Evolutionary conservation across 495 filamentous ascomycete species (phyloP), one percentile per base, ranked within the genome.

Genomic region (Rhypophila decipiens): DNA sequence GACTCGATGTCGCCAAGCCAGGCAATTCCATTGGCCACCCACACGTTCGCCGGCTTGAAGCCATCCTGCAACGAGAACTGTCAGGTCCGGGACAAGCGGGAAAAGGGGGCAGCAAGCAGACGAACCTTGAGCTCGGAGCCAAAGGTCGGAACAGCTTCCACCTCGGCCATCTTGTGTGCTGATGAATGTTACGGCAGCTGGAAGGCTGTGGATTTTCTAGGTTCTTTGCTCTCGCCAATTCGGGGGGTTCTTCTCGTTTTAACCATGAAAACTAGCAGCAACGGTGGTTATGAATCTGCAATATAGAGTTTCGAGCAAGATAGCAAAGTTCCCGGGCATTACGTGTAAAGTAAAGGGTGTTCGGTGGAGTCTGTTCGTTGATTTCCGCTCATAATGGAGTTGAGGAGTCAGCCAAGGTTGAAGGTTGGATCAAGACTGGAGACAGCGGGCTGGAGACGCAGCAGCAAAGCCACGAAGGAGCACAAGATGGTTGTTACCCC

Each of bases 1-100:
- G 85, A 83, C 68, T 97, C 88, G 55, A 96, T 87, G 59, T 99
- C 93, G 57, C 96, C 93, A 39, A 99, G 82, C 90, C 90, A 97
- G 41, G 80, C 70, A 60, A 97, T 94, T 47, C 90, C 90, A 60
- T 85, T 83, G 45, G 80, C 75, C 34, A 95, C 87, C 91, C 94
- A 98, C 60, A 76, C 76, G 63, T 93, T 95, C 64, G 90, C 89
- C 12, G 89, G 79, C 65, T 93, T 96, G 74, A 96, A 96, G 56
- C 83, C 83, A 82, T 98, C 93, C 88, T 93, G 41, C 21, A 49
- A 19, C 22, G 35, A 20, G 27, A 18, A 31, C 29, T 20, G 55
- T 49, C 33, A 58, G 55, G 39, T 20, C 22, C 40, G 12, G 39
- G 39, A 33, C 39, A 43, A 38, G 35, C 19, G 24, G 41, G 4